These are phyloP conservation scores for Orbilia oligospora DNA, from an alignment of 2,329 filamentous ascomycete genomes.

Conservation along the genomic window DNA sequence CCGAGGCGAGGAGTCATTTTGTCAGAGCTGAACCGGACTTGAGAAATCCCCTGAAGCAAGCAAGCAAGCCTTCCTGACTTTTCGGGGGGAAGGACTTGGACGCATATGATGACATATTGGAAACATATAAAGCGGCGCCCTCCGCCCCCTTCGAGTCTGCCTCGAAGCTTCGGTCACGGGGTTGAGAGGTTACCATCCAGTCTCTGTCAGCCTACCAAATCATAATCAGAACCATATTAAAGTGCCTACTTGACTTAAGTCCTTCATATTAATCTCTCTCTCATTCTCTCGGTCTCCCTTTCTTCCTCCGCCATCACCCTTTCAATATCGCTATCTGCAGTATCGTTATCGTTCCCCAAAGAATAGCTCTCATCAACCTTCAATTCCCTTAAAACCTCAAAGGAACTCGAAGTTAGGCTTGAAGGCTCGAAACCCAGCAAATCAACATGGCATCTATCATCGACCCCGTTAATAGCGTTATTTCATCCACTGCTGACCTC, in stretches of 20 bases:
- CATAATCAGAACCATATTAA: not conserved
- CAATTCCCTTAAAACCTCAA: not conserved
- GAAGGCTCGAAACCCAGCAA: not conserved
- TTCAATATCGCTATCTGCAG: not conserved
- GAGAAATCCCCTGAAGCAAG: slow-evolving; percentile 19
- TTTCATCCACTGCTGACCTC: slow-evolving; percentile 61
- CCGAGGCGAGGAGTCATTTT: slow-evolving; percentile 27
- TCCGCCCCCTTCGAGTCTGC: slow-evolving; percentile 31
- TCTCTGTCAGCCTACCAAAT: slow-evolving; percentile 32
- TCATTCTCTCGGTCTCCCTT: slow-evolving; percentile 1
- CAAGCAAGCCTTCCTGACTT: not conserved
- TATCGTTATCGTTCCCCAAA: not conserved
- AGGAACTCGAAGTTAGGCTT: not conserved
- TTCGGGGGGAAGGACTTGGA: too few species aligned
- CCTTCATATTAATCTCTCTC: not conserved
- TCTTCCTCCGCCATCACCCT: not conserved
- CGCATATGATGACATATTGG: slow-evolving; percentile 12
- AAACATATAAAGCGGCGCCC: slow-evolving; percentile 48
- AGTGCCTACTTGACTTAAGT: too few species aligned
- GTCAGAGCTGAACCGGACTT: slow-evolving; percentile 20
- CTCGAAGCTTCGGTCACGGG: slow-evolving; percentile 35
- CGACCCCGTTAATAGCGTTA: slow-evolving; percentile 48
- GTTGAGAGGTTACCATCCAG: slow-evolving; percentile 26
- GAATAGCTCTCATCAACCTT: slow-evolving; percentile 1
- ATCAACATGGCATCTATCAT: slow-evolving; percentile 43